Evolutionary conservation across 495 filamentous ascomycete genomes (phyloP), one percentile per base, ranked within the genome.

Genomic region (Neurospora sp.): DNA sequence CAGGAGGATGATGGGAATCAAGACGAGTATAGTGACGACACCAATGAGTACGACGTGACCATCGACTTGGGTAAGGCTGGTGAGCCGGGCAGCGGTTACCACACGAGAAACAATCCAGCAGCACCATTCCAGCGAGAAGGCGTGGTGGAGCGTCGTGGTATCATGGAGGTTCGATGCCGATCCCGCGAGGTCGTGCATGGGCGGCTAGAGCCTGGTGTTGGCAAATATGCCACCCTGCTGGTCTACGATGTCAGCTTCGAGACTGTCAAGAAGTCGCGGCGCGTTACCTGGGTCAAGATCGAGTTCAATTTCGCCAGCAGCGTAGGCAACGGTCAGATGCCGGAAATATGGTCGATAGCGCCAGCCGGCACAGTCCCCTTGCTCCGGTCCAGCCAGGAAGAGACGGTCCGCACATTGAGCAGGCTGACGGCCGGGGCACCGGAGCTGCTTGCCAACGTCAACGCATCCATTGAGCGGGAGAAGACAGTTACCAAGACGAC

Each of bases 91-190:
- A 73, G 74, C 48, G 62, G 41, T 12, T 80, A 76, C 71, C 78
- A 75, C 18, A 75, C 75, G 23, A 70, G 46, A 48, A 80, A 80
- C 41, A 73, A 80, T 69, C 78, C 77, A 23, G 46, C 72, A 10
- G 71, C 39, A 4, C 74, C 73, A 44, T 73, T 69, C n/a, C 75
- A 79, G 48, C 76, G 78, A 39, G 35, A 71, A 37, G 76, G 54
- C 10, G 74, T 71, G 27, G 70, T 76, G 27, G 78, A 79, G 44
- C 78, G 76, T 7, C 73, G 72, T 27, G 78, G 77, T 11, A 69
- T 71, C 2, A 74, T 80, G 41, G 74, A 79, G 39, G 72, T 79
- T 38, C 75, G 70, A 7, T 80, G 78, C 77, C 69, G 37, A 11
- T 41, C 72, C 4, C 69, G 27, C 10, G 78, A 73, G 37, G 72